These are phyloP conservation scores for Cladosporium colombiae DNA, from an alignment of 2,329 filamentous ascomycete genomes.

Conservation along the genomic window DNA sequence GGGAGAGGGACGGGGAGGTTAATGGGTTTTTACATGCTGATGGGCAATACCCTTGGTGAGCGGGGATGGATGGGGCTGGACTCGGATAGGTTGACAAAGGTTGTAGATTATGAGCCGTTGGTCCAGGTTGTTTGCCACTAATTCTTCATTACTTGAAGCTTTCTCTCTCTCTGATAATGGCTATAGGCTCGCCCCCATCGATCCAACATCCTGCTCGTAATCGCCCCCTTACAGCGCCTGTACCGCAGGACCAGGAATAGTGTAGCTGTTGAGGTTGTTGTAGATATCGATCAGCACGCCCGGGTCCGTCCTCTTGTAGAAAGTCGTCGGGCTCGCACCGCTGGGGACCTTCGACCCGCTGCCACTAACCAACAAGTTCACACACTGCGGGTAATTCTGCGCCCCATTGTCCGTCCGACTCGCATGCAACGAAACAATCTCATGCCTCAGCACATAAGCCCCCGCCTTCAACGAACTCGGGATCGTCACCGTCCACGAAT, in stretches of 20 bases:
- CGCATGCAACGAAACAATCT: slow-evolving; percentile 53
- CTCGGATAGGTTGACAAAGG: neutral
- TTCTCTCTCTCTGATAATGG: neutral
- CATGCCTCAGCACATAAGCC: slow-evolving; percentile 57
- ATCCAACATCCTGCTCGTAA: neutral
- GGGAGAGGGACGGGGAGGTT: slow-evolving; percentile 12
- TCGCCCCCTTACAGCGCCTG: neutral
- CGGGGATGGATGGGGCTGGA: neutral
- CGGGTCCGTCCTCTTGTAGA: slow-evolving; percentile 60
- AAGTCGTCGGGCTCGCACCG: slow-evolving; percentile 55
- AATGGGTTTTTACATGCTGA: slow-evolving; percentile 8
- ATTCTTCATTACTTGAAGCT: neutral
- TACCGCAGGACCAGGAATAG: slow-evolving; percentile 52
- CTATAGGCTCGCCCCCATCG: neutral
- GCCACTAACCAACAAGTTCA: slow-evolving; percentile 30
- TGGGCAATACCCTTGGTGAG: slow-evolving; percentile 15
- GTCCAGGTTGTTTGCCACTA: neutral
- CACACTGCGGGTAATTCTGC: slow-evolving; percentile 55
- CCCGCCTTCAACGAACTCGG: slow-evolving; percentile 47
- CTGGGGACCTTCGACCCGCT: slow-evolving; percentile 49
- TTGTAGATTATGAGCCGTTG: neutral
- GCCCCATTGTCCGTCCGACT: slow-evolving; percentile 47
- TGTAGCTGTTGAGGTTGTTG: slow-evolving; percentile 48
- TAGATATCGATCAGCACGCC: slow-evolving; percentile 65
- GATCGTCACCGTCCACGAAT: slow-evolving; percentile 49